Evolutionary conservation across 306 rosid genomes (phyloP), one percentile per base, ranked within the genome.

Genomic region (Malus orientalis): DNA sequence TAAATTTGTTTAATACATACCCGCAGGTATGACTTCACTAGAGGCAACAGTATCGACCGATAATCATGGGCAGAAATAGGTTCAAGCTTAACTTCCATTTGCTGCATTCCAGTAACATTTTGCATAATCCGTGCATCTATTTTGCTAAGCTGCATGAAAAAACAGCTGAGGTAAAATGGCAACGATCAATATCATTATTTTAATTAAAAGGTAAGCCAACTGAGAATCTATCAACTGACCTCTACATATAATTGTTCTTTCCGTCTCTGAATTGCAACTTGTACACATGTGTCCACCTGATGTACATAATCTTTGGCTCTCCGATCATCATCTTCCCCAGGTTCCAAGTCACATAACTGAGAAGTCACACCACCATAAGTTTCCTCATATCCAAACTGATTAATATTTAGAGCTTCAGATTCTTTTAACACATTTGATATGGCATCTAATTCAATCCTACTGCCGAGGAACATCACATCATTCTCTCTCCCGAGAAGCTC

Each of bases 271-370:
- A 95, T 87, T 61, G 93, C 91, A 84, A 81, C 78, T 89, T 90
- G 97, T 71, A 95, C 80, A 80, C 90, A 87, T 65, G 87, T 82
- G 81, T 95, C 97, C 84, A 84, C 91, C 85, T 85, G 96, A 74
- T 84, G 92, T 85, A 87, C 77, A 84, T 86, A 85, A 76, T 90
- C 93, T 84, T 89, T 94, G 74, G 88, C 83, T 84, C 97, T 92
- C 97, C 97, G 88, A 69, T 84, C 90, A 73, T 86, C 98, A 77
- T 88, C 91, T 85, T 89, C 93, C 84, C 99, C 91, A 13, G 93
- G 86, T 83, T 95, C 97, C 87, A 95, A 70, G 81, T 92, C 97
- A 87, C 87, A 84, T 74, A 89, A 86, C 79, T 87, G 97, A 80
- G 97, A 85, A 83, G 85, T 87, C 80, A 62, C 83, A 54, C 93